These are phyloP conservation scores for Chaetomium cochliodes DNA, from an alignment of 495 filamentous ascomycete genomes.

Conservation along the genomic window DNA sequence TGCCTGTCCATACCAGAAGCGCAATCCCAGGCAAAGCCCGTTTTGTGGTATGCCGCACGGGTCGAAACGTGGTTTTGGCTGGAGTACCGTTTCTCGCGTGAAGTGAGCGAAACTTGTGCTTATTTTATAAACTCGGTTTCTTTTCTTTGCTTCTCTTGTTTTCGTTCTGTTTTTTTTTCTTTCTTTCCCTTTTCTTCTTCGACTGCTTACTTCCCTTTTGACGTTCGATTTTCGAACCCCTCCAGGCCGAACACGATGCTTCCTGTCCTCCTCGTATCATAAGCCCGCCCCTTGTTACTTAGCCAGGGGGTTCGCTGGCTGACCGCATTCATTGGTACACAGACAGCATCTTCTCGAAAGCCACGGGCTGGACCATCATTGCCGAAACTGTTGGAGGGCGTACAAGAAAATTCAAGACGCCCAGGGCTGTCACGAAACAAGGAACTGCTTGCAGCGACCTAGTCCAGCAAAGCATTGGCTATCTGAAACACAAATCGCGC, in stretches of 20 bases:
- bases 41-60: not conserved
- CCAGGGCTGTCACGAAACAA: not conserved
- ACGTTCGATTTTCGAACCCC: no score
- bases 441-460: not conserved
- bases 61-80: not conserved
- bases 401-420: constrained; percentile 8
- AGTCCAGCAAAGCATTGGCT: constrained; percentile 1
- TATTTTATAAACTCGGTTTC: no score
- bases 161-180: no score
- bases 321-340: not conserved
- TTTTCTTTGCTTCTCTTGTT: no score
- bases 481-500: not conserved
- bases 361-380: constrained; percentile 3
- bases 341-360: constrained; percentile 3
- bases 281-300: not conserved
- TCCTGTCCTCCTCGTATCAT: not conserved
- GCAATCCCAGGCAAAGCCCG: not conserved
- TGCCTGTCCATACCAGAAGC: not conserved
- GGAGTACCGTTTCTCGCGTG: not conserved
- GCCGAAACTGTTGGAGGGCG: not conserved
- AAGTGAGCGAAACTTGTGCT: no score
- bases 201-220: no score
- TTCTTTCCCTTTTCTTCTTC: no score
- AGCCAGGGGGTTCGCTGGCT: not conserved
- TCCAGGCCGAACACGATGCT: no score